A percentile compares a stretch with the other conserved stretches of the same genome.
These are phyloP conservation scores for Schizonepeta tenuifolia DNA, from an alignment of 257 asterid species.

Conservation along the genomic window DNA sequence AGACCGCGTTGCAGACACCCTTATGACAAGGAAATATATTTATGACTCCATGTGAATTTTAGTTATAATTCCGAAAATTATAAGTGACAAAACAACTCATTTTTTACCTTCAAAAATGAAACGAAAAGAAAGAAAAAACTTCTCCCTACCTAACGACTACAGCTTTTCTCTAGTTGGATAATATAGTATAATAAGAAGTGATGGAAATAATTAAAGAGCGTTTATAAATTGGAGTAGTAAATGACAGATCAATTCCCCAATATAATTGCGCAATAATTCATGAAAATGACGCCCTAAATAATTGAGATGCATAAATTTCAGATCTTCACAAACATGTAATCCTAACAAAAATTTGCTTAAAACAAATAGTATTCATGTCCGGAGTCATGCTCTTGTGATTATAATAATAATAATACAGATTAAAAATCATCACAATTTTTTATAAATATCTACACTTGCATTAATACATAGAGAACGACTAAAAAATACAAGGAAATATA, in stretches of 20 bases:
- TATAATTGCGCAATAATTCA: constrained; percentile 3
- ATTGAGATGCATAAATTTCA: neutral
- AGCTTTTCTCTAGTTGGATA: constrained; percentile 14
- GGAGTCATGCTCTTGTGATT: too few relatives aligned
- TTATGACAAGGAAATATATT: neutral
- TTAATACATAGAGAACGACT: neutral
- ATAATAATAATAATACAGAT: too few relatives aligned
- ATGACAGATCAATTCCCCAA: constrained; percentile 8
- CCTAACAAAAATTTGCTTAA: too few relatives aligned
- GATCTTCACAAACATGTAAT: too few relatives aligned
- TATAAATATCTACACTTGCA: too few relatives aligned
- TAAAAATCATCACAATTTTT: too few relatives aligned
- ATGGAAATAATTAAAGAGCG: neutral
- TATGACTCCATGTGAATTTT: neutral
- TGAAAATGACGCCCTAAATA: neutral
- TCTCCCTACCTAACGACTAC: neutral
- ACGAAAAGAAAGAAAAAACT: too few relatives aligned
- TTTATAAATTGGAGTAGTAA: too few relatives aligned
- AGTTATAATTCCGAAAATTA: neutral
- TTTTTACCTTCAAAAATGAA: neutral
- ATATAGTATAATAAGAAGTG: neutral
- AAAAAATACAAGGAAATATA: neutral
- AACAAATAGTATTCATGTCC: too few relatives aligned
- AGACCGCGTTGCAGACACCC: too few relatives aligned
- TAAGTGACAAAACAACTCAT: neutral